A percentile compares a stretch with the other conserved stretches of the same genome.
phyloP scores from a whole-genome alignment of 345 rosid genomes.

The Erysimum cheiranthoides region DNA sequence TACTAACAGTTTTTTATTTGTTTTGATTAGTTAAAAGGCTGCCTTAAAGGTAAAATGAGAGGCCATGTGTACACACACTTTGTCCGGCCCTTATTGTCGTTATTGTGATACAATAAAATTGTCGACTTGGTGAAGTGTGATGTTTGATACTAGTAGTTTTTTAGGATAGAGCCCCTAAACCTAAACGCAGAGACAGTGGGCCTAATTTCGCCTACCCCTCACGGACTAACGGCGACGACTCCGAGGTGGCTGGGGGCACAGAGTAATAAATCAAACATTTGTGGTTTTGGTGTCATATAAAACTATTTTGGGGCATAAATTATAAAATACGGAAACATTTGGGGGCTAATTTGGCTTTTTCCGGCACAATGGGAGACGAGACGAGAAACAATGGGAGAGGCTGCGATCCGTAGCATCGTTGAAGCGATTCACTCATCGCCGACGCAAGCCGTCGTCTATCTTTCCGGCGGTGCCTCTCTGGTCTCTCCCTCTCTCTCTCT shows the following conservation, averaged over 20 bases:
- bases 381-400: constrained; percentile 56
- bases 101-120: constrained; percentile 18
- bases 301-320: neutral
- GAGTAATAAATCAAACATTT: neutral
- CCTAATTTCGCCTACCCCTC: constrained; percentile 3
- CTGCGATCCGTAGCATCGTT: constrained; percentile 60
- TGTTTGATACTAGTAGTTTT: constrained; percentile 7
- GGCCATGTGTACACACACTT: constrained; percentile 25
- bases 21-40: neutral
- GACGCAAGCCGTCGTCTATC: constrained; percentile 72
- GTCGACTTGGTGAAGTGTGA: constrained; percentile 39
- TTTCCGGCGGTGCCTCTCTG: constrained; percentile 92
- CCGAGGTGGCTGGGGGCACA: constrained; percentile 21
- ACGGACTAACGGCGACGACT: constrained; percentile 42
- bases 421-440: constrained; percentile 79
- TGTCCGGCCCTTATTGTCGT: constrained; percentile 22
- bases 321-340: constrained; percentile 16
- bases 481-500: constrained; percentile 41
- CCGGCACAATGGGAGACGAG: constrained; percentile 16
- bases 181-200: constrained; percentile 26
- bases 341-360: constrained; percentile 5
- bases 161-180: constrained; percentile 42
- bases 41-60: neutral
- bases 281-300: neutral
- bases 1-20: no score